Conservation (phyloP, 2,329 filamentous ascomycete species). For the Aspergillus udagawae region DNA sequence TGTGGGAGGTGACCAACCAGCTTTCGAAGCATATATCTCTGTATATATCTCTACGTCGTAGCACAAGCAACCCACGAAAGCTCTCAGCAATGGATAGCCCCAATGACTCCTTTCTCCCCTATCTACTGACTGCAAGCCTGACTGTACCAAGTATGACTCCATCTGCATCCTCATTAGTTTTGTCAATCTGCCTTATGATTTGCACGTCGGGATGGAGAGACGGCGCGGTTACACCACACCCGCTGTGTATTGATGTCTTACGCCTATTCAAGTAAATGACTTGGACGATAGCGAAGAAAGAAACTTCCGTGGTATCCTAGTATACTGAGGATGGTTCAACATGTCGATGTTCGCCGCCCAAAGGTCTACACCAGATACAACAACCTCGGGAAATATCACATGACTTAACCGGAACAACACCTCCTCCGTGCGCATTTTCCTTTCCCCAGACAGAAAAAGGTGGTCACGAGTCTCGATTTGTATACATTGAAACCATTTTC, state of each 20-base stretch:
- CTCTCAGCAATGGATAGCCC: background rate
- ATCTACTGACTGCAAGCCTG: background rate
- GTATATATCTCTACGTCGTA: background rate
- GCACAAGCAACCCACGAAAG: background rate
- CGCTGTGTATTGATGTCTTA: background rate
- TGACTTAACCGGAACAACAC: background rate
- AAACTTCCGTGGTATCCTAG: background rate
- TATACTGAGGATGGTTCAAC: background rate
- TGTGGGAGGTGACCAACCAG: background rate
- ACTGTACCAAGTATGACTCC: background rate
- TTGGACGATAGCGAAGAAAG: background rate
- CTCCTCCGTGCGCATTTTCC: slow-evolving; percentile 1
- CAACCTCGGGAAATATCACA: background rate
- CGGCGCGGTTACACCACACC: background rate
- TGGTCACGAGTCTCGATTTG: background rate
- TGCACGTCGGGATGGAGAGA: background rate
- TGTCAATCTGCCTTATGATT: background rate
- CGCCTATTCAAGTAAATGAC: background rate
- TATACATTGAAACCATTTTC: background rate
- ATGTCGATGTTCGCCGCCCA: background rate
- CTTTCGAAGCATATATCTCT: background rate
- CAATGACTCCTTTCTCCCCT: no score
- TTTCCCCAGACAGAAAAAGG: background rate
- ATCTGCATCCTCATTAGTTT: background rate
- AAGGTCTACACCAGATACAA: background rate